phyloP scores from a whole-genome alignment of 1,139 yeast species.

The Zygoascus sp. region DNA sequence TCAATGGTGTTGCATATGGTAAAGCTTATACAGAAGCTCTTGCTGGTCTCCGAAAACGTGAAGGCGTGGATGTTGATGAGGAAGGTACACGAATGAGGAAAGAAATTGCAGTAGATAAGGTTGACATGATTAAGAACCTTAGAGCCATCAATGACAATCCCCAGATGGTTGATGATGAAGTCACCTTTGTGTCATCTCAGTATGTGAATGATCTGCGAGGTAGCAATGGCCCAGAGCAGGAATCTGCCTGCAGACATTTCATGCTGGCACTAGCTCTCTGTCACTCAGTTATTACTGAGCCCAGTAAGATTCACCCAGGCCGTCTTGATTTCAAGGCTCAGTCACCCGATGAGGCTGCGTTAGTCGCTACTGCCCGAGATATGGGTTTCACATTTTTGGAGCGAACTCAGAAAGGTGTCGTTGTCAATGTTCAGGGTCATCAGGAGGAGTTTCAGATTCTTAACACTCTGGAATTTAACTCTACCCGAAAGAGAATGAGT shows the following conservation, averaged over 20 bases:
- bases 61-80: constrained; percentile 71
- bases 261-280: constrained; percentile 87
- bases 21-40: constrained; percentile 94
- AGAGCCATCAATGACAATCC: constrained; percentile 46
- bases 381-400: constrained; percentile 78
- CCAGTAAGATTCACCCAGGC: constrained; percentile 52
- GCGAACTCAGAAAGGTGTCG: constrained; percentile 66
- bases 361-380: constrained; percentile 90
- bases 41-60: constrained; percentile 85
- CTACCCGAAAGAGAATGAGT: constrained; percentile 95
- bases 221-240: constrained; percentile 51
- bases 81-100: constrained; percentile 61
- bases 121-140: constrained; percentile 58
- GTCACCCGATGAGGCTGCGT: constrained; percentile 97
- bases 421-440: constrained; percentile 70
- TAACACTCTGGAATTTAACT: constrained; percentile 78
- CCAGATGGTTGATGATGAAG: constrained; percentile 56
- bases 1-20: constrained; percentile 84
- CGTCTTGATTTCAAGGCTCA: constrained; percentile 76
- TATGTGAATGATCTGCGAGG: constrained; percentile 53
- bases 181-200: constrained; percentile 77
- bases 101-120: constrained; percentile 59
- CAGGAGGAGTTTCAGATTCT: constrained; percentile 67
- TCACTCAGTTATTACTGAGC: constrained; percentile 85
- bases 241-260: constrained; percentile 63